Conservation (phyloP, 169 alveolate genomes). For the Plasmodium fragile region DNA sequence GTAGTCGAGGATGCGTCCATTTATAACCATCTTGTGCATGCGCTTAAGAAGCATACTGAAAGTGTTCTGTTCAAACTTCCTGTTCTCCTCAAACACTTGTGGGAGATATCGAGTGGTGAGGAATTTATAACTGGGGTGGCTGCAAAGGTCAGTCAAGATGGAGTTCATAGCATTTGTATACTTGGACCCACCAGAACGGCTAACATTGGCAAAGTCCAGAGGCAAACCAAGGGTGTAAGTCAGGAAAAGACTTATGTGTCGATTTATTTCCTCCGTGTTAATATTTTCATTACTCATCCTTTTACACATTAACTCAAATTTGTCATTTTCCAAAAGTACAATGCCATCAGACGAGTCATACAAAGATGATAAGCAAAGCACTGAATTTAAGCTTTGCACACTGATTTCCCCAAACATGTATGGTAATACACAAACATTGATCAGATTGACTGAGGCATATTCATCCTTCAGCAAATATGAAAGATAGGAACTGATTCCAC, state of each 20-base stretch:
- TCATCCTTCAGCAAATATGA: conserved; percentile 75
- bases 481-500: conserved; percentile 79
- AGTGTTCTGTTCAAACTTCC: conserved; percentile 54
- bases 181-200: not conserved
- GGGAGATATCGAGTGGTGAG: conserved; percentile 47
- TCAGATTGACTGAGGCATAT: conserved; percentile 54
- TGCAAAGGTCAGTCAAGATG: conserved; percentile 32
- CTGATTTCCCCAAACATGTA: conserved; percentile 79
- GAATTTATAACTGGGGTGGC: conserved; percentile 69
- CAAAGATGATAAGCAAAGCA: conserved; percentile 73
- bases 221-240: conserved; percentile 48
- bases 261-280: conserved; percentile 44
- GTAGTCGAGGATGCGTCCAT: conserved; percentile 37
- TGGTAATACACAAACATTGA: conserved; percentile 77
- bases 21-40: conserved; percentile 70
- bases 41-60: conserved; percentile 68
- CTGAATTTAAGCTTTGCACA: conserved; percentile 76
- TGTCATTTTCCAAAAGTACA: conserved; percentile 32
- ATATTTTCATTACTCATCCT: conserved; percentile 72
- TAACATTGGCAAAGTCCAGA: conserved; percentile 3
- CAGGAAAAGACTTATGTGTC: conserved; percentile 31
- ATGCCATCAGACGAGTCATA: conserved; percentile 75
- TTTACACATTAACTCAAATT: conserved; percentile 52
- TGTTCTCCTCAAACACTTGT: conserved; percentile 61
- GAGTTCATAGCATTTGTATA: conserved; percentile 58